A percentile compares a stretch with the other conserved stretches of the same genome.
phyloP scores from a whole-genome alignment of 169 alveolate genomes.

The Eimeria falciformis region DNA sequence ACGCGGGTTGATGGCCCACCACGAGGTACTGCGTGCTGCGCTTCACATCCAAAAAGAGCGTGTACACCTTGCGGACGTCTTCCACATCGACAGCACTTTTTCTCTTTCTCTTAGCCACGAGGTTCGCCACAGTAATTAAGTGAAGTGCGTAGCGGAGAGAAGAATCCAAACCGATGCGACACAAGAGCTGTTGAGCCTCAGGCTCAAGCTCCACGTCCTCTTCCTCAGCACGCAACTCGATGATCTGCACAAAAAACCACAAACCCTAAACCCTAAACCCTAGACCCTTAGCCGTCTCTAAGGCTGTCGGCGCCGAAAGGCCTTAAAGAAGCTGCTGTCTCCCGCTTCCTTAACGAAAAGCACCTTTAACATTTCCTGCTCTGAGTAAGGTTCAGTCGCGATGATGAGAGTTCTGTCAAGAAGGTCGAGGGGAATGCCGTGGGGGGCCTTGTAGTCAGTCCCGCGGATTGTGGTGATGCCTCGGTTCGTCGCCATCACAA shows the following conservation, averaged over 20 bases:
- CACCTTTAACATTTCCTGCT: conserved; percentile 89
- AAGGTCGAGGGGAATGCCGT: conserved; percentile 99
- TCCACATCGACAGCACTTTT: conserved; percentile 92
- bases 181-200: conserved; percentile 95
- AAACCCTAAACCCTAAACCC: conserved; percentile 3
- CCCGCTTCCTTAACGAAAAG: background rate
- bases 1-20: conserved; percentile 23
- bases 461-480: conserved; percentile 97
- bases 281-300: background rate
- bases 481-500: conserved; percentile 99
- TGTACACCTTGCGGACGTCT: conserved; percentile 96
- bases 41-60: conserved; percentile 97
- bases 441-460: conserved; percentile 98
- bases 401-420: conserved; percentile 98
- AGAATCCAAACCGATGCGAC: conserved; percentile 96
- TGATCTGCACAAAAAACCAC: conserved; percentile 85
- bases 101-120: conserved; percentile 90
- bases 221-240: conserved; percentile 97
- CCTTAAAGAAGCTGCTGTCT: too few relatives aligned
- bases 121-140: conserved; percentile 79
- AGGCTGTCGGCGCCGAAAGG: too few relatives aligned
- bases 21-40: conserved; percentile 96
- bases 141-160: conserved; percentile 95
- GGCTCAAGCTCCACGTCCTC: conserved; percentile 99
- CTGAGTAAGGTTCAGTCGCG: conserved; percentile 96